A percentile compares a stretch with the other conserved stretches of the same genome.
Evolutionary conservation across 2,329 filamentous ascomycete species (phyloP).

Genomic region (Thelonectria discophora): DNA sequence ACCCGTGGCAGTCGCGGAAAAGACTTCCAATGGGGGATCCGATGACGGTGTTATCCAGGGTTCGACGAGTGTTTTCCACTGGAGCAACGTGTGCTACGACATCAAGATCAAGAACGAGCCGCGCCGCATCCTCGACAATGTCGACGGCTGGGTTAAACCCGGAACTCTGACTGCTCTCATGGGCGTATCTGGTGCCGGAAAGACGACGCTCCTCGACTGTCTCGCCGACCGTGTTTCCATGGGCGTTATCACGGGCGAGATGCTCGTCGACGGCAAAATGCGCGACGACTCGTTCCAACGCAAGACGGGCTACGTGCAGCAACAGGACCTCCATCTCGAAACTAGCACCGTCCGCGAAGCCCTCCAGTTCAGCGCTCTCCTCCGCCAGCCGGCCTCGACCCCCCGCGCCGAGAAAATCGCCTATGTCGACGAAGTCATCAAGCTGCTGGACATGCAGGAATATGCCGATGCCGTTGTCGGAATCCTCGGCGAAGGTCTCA

Average conservation of each 20-base stretch:
- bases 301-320: conserved; percentile 76
- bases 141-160: conserved; percentile 80
- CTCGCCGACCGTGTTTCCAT: conserved; percentile 76
- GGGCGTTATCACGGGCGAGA: conserved; percentile 75
- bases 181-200: conserved; percentile 61
- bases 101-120: conserved; percentile 74
- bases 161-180: conserved; percentile 77
- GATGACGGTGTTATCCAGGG: conserved; percentile 37
- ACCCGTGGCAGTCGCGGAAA: conserved; percentile 35
- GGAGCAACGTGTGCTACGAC: conserved; percentile 77
- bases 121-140: conserved; percentile 73
- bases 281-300: conserved; percentile 75
- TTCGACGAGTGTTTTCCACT: conserved; percentile 66
- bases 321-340: conserved; percentile 63
- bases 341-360: conserved; percentile 58
- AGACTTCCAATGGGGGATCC: conserved; percentile 12
- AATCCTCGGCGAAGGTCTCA: conserved; percentile 54
- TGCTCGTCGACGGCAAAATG: conserved; percentile 74
- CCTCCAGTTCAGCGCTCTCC: conserved; percentile 53
- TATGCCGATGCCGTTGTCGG: conserved; percentile 64
- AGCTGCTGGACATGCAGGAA: conserved; percentile 63
- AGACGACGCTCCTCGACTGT: conserved; percentile 72
- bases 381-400: conserved; percentile 55
- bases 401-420: conserved; percentile 58
- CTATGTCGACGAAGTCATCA: conserved; percentile 63